phyloP scores from a whole-genome alignment of 1,284 basidiomycete species.

The Sutorius eximius region DNA sequence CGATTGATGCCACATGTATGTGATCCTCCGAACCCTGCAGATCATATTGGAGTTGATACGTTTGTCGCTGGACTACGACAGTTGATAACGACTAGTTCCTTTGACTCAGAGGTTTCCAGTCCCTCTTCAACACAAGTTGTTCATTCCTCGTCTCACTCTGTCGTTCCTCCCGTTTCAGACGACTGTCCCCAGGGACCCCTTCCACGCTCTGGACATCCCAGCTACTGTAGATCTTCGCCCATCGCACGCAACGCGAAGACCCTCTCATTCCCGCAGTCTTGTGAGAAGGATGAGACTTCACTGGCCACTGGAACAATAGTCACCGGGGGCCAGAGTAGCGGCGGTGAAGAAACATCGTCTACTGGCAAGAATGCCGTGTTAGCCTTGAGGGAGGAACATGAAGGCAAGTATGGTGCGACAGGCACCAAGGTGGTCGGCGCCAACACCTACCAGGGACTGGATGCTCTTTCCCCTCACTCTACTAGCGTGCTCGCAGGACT shows the following conservation, averaged over 20 bases:
- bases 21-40: constrained; percentile 1
- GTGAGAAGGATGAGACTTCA: constrained; percentile 1
- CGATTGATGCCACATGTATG: constrained; percentile 34
- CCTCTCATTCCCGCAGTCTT: background rate
- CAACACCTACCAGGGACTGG: constrained; percentile 17
- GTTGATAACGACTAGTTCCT: background rate
- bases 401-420: constrained; percentile 2
- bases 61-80: constrained; percentile 2
- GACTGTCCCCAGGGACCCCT: background rate
- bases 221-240: background rate
- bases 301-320: background rate
- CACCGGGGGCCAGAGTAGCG: background rate
- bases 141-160: constrained; percentile 1
- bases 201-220: constrained; percentile 7
- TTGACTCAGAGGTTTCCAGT: background rate
- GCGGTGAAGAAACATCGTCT: background rate
- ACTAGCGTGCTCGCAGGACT: constrained; percentile 34
- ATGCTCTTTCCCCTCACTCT: constrained; percentile 41
- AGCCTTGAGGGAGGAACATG: background rate
- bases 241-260: background rate
- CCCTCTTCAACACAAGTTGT: constrained; percentile 4
- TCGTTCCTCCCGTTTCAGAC: background rate
- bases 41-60: constrained; percentile 2
- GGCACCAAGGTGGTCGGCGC: constrained; percentile 5
- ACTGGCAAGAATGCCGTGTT: constrained; percentile 3